Base-by-base conservation (phyloP, 495 filamentous ascomycete species). In the Lasiosphaeria miniovina region DNA sequence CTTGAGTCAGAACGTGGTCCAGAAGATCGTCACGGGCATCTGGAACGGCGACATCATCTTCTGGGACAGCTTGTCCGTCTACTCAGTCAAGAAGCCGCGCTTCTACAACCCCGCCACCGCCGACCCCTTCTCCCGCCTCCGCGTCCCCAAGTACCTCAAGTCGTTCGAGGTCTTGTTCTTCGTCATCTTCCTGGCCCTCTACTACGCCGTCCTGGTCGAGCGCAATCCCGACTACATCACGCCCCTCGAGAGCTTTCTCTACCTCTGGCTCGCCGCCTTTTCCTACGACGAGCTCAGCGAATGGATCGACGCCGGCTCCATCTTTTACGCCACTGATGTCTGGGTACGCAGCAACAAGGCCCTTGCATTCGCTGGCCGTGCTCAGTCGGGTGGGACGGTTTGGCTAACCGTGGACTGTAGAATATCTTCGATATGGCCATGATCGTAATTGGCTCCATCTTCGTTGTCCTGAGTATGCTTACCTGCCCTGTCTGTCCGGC, bases 31-130 rank as follows among this genome's bases (percentile, higher is more conserved):
- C 48, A 86, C 91, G 57, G 88, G 89, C 48, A 92, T 96, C 55
- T 96, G 93, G 93, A 86, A 86, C 49, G 93, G 93, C 24, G 85
- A 92, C 57, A 96, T 97, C 59, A 86, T 92, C 15, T 96, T 96
- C 68, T 98, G 93, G 92, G 88, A 96, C 61, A 84, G 78, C 41
- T 74, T 97, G 35, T 88, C 85, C 34, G 84, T 90, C 15, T 77
- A 90, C 64, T 86, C 90, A 0, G 84, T 74, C 36, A 98, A 96
- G 68, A 88, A 89, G 62, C 87, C 92, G 2, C 87, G 88, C 15
- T 82, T 91, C 52, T 96, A 95, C 74, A 91, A 90, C 69, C 81
- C 84, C 60, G 77, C 78, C 62, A 86, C 81, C 46, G 85, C 89
- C 36, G 93, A 96, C 70, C 89, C 88, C 3, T 96, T 88, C 67